Conservation (phyloP, 768 basidiomycete genomes). For the Hypholoma fasciculare region DNA sequence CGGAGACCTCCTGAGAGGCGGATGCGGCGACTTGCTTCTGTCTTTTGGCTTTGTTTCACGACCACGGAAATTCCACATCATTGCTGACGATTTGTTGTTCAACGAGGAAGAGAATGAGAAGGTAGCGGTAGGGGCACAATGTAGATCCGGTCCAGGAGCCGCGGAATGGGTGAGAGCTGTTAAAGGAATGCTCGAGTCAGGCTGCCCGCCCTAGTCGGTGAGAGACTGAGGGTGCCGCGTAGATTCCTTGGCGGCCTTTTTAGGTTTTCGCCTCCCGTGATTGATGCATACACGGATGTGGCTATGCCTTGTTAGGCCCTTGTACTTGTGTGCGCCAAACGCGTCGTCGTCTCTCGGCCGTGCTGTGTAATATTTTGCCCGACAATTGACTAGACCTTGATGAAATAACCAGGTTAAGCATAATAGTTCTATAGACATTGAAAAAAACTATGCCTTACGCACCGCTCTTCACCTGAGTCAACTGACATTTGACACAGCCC, state of each 20-base stretch:
- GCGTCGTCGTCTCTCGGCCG: too few species aligned
- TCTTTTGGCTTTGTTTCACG: conserved; percentile 13
- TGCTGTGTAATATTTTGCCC: too few species aligned
- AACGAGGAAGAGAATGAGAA: not conserved
- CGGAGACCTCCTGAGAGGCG: conserved; percentile 24
- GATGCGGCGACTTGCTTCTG: conserved; percentile 23
- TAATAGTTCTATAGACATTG: too few species aligned
- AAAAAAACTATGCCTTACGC: too few species aligned
- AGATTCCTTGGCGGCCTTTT: not conserved
- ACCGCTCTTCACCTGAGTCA: too few species aligned
- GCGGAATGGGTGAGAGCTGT: not conserved
- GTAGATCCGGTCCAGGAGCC: too few species aligned
- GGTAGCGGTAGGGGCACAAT: not conserved
- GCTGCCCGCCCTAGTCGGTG: not conserved
- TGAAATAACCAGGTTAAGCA: too few species aligned
- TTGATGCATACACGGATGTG: not conserved
- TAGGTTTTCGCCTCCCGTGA: not conserved
- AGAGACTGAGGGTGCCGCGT: not conserved
- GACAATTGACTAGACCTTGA: too few species aligned
- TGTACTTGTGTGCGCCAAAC: too few species aligned
- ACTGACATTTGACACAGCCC: too few species aligned
- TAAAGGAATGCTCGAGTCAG: not conserved
- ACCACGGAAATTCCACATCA: conserved; percentile 42
- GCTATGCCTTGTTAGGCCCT: too few species aligned
- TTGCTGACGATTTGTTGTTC: conserved; percentile 7